These are phyloP conservation scores for Fraxinus platypoda DNA, from an alignment of 305 asterid genomes.

Conservation along the genomic window DNA sequence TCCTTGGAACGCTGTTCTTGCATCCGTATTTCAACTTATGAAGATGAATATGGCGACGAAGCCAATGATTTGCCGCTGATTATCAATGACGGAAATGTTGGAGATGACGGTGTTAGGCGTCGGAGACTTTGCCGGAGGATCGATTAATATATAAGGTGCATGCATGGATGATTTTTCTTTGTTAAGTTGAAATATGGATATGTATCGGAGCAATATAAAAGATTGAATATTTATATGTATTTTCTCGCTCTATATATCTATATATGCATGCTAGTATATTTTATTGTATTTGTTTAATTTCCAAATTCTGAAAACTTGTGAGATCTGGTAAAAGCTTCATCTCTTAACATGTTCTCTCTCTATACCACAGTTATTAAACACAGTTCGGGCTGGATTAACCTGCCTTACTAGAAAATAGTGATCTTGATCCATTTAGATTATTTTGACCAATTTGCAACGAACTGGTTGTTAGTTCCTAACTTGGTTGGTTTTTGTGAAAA, in stretches of 20 bases:
- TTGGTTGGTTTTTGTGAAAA: neutral
- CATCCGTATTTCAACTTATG: slow-evolving; percentile 41
- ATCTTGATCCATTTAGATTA: neutral
- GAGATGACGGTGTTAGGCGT: slow-evolving; percentile 6
- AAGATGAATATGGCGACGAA: slow-evolving; percentile 37
- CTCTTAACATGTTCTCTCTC: neutral
- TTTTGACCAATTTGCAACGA: neutral
- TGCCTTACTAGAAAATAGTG: neutral
- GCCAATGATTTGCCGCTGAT: slow-evolving; percentile 39
- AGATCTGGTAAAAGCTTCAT: neutral
- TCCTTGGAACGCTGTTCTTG: slow-evolving; percentile 47
- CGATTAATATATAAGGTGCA: neutral
- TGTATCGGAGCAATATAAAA: neutral
- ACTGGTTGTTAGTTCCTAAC: neutral
- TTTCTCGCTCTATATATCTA: neutral
- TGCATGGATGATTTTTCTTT: neutral
- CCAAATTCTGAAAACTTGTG: neutral
- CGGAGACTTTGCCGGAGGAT: neutral
- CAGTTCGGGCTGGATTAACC: neutral
- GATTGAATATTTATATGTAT: neutral
- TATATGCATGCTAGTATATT: neutral
- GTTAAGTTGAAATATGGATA: neutral
- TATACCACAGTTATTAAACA: neutral
- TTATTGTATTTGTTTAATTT: neutral
- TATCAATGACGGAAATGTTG: slow-evolving; percentile 35